Conservation (phyloP, 2,329 filamentous ascomycete species). For the Colletotrichum tropicicola region DNA sequence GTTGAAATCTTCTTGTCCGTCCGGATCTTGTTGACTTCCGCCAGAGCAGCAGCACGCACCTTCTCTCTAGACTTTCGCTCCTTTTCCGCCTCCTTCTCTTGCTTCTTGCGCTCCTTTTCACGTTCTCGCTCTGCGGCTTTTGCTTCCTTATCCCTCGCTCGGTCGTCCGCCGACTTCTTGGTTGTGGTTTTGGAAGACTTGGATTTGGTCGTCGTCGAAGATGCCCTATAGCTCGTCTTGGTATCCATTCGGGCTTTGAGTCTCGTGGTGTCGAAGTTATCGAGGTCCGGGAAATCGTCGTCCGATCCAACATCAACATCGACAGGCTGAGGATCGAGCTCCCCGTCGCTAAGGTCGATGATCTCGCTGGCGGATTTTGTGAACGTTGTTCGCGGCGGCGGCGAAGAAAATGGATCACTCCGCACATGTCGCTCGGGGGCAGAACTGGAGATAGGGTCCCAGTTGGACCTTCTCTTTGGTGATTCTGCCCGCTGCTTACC, state of each 20-base stretch:
- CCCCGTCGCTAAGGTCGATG: constrained; percentile 46
- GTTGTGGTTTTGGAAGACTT: constrained; percentile 17
- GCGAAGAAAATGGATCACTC: constrained; percentile 19
- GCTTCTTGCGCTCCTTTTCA: constrained; percentile 64
- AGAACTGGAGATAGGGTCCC: constrained; percentile 64
- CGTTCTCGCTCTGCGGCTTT: constrained; percentile 60
- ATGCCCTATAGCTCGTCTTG: constrained; percentile 18
- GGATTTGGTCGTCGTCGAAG: constrained; percentile 10
- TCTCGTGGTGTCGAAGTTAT: constrained; percentile 47
- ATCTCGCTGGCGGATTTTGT: constrained; percentile 31
- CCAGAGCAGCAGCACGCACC: constrained; percentile 70
- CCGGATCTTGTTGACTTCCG: constrained; percentile 77
- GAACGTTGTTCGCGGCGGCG: neutral
- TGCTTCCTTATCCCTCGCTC: constrained; percentile 48
- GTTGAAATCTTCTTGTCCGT: constrained; percentile 78
- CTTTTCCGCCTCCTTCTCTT: constrained; percentile 67
- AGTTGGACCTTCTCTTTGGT: constrained; percentile 40
- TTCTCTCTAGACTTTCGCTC: constrained; percentile 71
- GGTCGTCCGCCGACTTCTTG: constrained; percentile 47
- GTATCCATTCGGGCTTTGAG: constrained; percentile 30
- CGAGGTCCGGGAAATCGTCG: constrained; percentile 59
- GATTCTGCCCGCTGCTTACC: constrained; percentile 27
- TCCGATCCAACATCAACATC: constrained; percentile 40
- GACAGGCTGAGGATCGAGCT: neutral
- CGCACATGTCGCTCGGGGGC: constrained; percentile 48